phyloP scores from a whole-genome alignment of 2,329 filamentous ascomycete species.

The Fusarium agapanthi region DNA sequence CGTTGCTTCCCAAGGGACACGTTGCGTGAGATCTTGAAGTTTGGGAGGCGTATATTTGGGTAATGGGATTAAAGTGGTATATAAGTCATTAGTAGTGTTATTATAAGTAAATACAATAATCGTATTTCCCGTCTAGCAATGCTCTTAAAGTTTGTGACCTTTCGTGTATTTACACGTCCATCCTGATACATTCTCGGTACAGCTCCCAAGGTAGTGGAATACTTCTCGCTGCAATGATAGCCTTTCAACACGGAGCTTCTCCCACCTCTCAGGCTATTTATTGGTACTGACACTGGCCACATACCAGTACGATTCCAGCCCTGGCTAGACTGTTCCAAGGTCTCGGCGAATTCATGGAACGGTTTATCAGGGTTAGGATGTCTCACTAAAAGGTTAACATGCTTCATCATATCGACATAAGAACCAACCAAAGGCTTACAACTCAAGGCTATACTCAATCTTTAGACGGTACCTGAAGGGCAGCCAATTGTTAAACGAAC shows the following conservation, averaged over 20 bases:
- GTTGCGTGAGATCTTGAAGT: slow-evolving; percentile 12
- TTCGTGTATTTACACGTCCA: background rate
- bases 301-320: background rate
- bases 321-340: background rate
- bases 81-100: background rate
- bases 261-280: background rate
- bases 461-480: no score
- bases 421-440: background rate
- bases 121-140: background rate
- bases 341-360: slow-evolving; percentile 7
- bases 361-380: background rate
- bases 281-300: background rate
- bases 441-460: background rate
- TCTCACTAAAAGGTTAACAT: background rate
- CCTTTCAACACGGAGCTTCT: background rate
- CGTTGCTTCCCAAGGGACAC: slow-evolving; percentile 51
- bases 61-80: background rate
- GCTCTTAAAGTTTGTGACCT: background rate
- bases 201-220: background rate
- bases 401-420: background rate
- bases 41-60: background rate
- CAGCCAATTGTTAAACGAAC: background rate
- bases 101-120: background rate
- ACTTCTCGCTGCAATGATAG: background rate
- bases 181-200: background rate